A percentile compares a stretch with the other conserved stretches of the same genome.
Conservation (phyloP, 257 asterid genomes). For the Cynanchum wilfordii region DNA sequence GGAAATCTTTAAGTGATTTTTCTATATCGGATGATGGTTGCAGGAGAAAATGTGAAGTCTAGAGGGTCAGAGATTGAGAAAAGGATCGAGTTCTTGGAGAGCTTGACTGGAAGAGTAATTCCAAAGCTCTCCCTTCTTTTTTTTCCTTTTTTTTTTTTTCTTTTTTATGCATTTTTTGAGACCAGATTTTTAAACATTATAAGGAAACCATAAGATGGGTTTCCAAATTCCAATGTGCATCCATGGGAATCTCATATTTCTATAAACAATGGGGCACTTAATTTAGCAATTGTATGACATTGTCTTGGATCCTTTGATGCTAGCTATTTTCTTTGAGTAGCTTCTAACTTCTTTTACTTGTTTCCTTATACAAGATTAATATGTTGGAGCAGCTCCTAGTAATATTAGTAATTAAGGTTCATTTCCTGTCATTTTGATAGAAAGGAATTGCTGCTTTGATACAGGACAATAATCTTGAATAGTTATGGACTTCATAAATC, state of each 20-base stretch:
- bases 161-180: not conserved
- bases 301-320: not conserved
- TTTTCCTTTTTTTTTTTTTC: slow-evolving; percentile 2
- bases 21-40: slow-evolving; percentile 33
- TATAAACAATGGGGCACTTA: not conserved
- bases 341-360: not conserved
- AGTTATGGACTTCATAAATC: not conserved
- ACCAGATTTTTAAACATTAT: not conserved
- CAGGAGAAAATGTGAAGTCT: slow-evolving; percentile 68
- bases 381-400: not conserved
- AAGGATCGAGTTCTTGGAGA: slow-evolving; percentile 87
- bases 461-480: not conserved
- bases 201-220: not conserved
- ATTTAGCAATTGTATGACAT: not conserved
- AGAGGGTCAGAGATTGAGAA: slow-evolving; percentile 66
- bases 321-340: not conserved
- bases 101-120: slow-evolving; percentile 78
- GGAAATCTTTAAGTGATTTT: slow-evolving; percentile 28
- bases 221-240: not conserved
- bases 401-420: not conserved
- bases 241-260: not conserved
- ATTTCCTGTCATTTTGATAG: not conserved
- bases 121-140: slow-evolving; percentile 1
- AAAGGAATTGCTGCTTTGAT: not conserved
- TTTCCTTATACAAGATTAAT: not conserved